Evolutionary conservation across 176 grass and related monocot genomes (phyloP), one percentile per base, ranked within the genome.

Genomic region (Dendrocalamus sinicus): DNA sequence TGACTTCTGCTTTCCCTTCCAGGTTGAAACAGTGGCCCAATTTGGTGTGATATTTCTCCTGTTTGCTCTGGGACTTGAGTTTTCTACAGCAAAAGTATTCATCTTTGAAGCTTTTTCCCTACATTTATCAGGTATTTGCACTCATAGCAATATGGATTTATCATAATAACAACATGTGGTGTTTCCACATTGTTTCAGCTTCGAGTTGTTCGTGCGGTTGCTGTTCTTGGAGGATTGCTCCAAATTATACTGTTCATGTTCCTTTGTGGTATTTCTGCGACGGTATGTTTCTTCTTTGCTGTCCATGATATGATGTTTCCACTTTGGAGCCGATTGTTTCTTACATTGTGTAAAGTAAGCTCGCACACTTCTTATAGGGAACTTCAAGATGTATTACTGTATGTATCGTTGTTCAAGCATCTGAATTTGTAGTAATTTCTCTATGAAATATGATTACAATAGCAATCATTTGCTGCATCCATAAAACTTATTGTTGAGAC

Each of bases 11-110:
- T 81, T 86, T 81, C 63, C 20, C 17, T 50, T 90, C 71, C 86
- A 99, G 97, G 97, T 99, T 76, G 97, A 99, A 92, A 99, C 97
- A 45, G 97, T 99, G 57, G 97, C 97, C 12, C 97, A 99, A 77
- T 99, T 99, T 96, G 97, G 97, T 79, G 97, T 99, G 64, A 99
- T 99, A 76, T 99, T 99, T 91, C 97, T 99, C 40, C 89, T 99
- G 60, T 99, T 99, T 88, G 97, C 94, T 44, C 91, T 99, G 71
- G 97, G 97, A 70, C 92, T 99, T 44, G 97, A 99, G 86, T 99
- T 99, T 78, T 99, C 97, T 43, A 84, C 93, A 40, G 87, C 92
- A 83, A 99, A 99, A 83, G 97, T 96, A 92, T 81, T 53, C 2
- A 61, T 87, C 50, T 88, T 73, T 37, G 0, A 64, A 12, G 10